Conservation (phyloP, 1,284 basidiomycete genomes). For the Heterobasidion occidentale region DNA sequence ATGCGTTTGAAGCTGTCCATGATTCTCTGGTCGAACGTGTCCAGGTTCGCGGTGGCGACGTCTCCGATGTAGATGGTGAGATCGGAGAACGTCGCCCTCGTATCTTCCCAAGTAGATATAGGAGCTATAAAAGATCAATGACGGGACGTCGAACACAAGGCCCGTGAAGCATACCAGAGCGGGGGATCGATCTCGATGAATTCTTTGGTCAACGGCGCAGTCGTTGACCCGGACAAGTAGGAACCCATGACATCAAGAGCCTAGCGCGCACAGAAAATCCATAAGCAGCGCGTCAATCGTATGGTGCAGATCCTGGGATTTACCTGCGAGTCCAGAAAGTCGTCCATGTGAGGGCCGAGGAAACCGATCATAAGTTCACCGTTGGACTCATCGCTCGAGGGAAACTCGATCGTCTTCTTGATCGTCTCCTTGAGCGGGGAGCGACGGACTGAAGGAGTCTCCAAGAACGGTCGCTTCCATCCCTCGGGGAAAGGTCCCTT, state of each 20-base stretch:
- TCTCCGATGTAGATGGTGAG: constrained; percentile 78
- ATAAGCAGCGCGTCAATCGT: neutral
- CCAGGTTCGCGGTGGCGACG: constrained; percentile 77
- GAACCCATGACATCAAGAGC: constrained; percentile 82
- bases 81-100: constrained; percentile 69
- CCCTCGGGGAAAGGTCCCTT: constrained; percentile 60
- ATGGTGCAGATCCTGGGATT: constrained; percentile 7
- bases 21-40: constrained; percentile 66
- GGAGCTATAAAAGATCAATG: constrained; percentile 38
- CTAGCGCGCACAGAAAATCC: constrained; percentile 22
- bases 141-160: constrained; percentile 4
- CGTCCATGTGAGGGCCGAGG: constrained; percentile 70
- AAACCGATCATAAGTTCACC: constrained; percentile 83
- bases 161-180: constrained; percentile 55
- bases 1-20: constrained; percentile 69
- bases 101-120: constrained; percentile 84
- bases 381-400: constrained; percentile 95
- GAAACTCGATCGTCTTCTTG: constrained; percentile 80
- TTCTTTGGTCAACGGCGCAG: constrained; percentile 88
- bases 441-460: constrained; percentile 71
- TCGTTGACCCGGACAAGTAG: constrained; percentile 87
- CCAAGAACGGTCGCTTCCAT: constrained; percentile 94
- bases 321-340: constrained; percentile 74
- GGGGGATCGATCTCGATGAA: constrained; percentile 92
- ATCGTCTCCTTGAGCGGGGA: constrained; percentile 46